Base-by-base conservation (phyloP, 306 rosid genomes). In the Calophaca sinica region DNA sequence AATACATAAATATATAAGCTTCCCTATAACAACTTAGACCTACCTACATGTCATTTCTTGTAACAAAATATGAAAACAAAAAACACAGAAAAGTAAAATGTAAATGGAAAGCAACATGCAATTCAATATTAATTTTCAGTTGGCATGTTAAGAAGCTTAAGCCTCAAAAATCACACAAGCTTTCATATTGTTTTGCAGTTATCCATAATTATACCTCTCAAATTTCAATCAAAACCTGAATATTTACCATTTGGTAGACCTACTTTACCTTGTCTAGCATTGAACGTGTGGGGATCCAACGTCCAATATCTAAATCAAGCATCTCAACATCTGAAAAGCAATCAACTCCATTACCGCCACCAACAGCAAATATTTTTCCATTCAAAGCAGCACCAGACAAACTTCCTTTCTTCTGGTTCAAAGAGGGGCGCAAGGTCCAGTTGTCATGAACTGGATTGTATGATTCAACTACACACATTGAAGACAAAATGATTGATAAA, bases 241-340 rank as follows among this genome's bases (percentile, higher is more conserved):
- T 41, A 39, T 58, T 57, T 45, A 83, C 48, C 39, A 38, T 36
- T 48, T 62, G 26, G 79, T 62, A 63, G 67, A 48, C 13, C 11
- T 46, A 41, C 51, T 58, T 65, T 84, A 92, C 99, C 97, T 86
- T 94, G 4, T 92, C 82, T 46, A 84, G 80, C 97, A 94, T 90
- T 20, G 98, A 92, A 73, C 90, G 88, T 2, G 88, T 68, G 68
- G 42, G 39, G 59, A 94, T 92, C 99, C 98, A 92, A 62, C 90
- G 82, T 38, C 96, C 99, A 79, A 90, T 53, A 62, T 92, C 96
- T 38, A 89, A 69, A 84, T 94, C 99, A 38, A 94, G 93, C 99
- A 94, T 94, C 74, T 94, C 99, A 78, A 90, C 96, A 44, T 84
- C 83, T 52, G 92, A 84, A 74, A 82, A 94, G 74, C 88, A 80